phyloP scores from a whole-genome alignment of 2,329 filamentous ascomycete species.

The Metarhizium sp. region DNA sequence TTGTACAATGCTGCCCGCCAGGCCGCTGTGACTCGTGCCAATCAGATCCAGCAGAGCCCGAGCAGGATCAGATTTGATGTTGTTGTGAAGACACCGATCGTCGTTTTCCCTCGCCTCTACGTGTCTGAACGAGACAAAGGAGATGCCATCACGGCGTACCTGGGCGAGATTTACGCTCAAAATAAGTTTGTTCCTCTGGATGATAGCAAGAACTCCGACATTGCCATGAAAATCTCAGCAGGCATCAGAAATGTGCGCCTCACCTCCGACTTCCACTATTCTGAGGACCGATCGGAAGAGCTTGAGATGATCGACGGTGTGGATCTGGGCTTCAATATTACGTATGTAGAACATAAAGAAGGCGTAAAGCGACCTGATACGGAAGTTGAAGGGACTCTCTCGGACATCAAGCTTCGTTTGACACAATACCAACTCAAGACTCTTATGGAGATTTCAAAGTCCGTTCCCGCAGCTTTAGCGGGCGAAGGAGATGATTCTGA shows the following conservation, averaged over 20 bases:
- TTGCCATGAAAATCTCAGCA: constrained; percentile 81
- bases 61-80: constrained; percentile 92
- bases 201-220: constrained; percentile 60
- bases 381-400: constrained; percentile 86
- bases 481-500: constrained; percentile 57
- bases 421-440: constrained; percentile 90
- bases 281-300: constrained; percentile 64
- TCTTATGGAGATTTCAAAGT: constrained; percentile 74
- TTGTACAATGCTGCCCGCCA: constrained; percentile 96
- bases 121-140: constrained; percentile 59
- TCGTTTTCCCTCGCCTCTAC: constrained; percentile 81
- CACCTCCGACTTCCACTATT: constrained; percentile 82
- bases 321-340: constrained; percentile 86
- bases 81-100: constrained; percentile 86
- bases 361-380: constrained; percentile 77
- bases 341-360: constrained; percentile 75
- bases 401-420: constrained; percentile 80
- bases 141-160: constrained; percentile 82
- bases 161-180: constrained; percentile 95
- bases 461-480: constrained; percentile 80
- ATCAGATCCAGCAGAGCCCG: constrained; percentile 81
- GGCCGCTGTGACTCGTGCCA: constrained; percentile 88
- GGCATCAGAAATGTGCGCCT: constrained; percentile 88
- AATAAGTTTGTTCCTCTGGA: constrained; percentile 85
- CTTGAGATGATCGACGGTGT: constrained; percentile 96